Evolutionary conservation across 1,284 basidiomycete species (phyloP).

Genomic region (Caloboletus firmus): DNA sequence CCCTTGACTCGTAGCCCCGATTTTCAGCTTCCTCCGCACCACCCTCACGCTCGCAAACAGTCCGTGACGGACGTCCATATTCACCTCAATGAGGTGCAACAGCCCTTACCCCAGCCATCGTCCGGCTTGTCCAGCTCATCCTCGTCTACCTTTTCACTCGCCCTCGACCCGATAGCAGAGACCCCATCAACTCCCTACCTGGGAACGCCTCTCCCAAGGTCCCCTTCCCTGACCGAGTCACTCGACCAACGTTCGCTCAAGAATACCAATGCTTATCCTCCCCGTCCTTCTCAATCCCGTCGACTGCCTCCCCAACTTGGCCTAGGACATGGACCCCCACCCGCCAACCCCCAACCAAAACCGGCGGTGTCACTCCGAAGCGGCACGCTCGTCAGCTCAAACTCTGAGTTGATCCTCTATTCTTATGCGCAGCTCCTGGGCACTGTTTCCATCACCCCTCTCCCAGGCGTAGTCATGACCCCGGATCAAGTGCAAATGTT

Average conservation of each 20-base stretch:
- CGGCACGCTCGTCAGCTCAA: constrained; percentile 44
- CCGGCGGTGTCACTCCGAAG: constrained; percentile 32
- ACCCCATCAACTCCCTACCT: constrained; percentile 42
- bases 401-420: constrained; percentile 77
- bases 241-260: constrained; percentile 17
- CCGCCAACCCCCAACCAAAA: constrained; percentile 18
- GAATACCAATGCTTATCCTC: constrained; percentile 19
- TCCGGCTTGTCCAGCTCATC: constrained; percentile 46
- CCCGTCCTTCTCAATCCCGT: constrained; percentile 24
- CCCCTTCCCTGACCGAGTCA: constrained; percentile 25
- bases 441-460: constrained; percentile 47
- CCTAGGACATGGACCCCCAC: constrained; percentile 48
- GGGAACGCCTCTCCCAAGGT: constrained; percentile 37
- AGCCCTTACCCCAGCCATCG: constrained; percentile 35
- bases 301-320: constrained; percentile 41
- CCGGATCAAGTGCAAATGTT: constrained; percentile 46
- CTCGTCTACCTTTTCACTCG: constrained; percentile 59
- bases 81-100: constrained; percentile 38
- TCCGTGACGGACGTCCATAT: constrained; percentile 61
- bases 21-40: constrained; percentile 55
- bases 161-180: constrained; percentile 70
- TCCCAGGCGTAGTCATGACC: constrained; percentile 33
- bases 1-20: constrained; percentile 52
- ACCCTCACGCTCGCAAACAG: constrained; percentile 76
- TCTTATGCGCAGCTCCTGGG: constrained; percentile 85